These are phyloP conservation scores for Cymbopogon citratus DNA, from an alignment of 176 grass and related monocot genomes.

Conservation along the genomic window DNA sequence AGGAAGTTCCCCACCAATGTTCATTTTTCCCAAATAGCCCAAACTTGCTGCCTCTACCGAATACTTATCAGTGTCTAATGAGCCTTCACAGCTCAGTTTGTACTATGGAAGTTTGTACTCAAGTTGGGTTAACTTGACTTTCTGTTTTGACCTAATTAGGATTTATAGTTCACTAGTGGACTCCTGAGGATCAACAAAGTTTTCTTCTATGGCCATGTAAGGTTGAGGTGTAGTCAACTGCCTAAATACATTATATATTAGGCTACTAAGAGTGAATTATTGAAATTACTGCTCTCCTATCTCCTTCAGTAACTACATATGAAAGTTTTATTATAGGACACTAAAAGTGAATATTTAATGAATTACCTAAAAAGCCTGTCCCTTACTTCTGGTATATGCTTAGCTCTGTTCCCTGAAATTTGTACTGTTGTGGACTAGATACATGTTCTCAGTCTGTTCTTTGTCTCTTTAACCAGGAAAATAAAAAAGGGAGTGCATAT, in stretches of 20 bases:
- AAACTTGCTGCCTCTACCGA: background rate
- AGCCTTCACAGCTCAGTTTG: background rate
- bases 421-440: background rate
- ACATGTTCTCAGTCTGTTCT: background rate
- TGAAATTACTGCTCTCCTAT: background rate
- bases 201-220: background rate
- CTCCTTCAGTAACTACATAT: background rate
- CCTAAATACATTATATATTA: background rate
- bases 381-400: background rate
- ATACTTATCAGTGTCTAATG: background rate
- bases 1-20: background rate
- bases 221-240: background rate
- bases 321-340: background rate
- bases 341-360: background rate
- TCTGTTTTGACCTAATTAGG: background rate
- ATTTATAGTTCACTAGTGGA: background rate
- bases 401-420: background rate
- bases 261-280: background rate
- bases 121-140: background rate
- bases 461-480: slow-evolving; percentile 57
- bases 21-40: background rate
- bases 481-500: slow-evolving; percentile 59
- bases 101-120: background rate
- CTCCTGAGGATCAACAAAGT: background rate
- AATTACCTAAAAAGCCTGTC: background rate